Evolutionary conservation across 306 rosid species (phyloP), one percentile per base, ranked within the genome.

Genomic region (Quercus glauca): DNA sequence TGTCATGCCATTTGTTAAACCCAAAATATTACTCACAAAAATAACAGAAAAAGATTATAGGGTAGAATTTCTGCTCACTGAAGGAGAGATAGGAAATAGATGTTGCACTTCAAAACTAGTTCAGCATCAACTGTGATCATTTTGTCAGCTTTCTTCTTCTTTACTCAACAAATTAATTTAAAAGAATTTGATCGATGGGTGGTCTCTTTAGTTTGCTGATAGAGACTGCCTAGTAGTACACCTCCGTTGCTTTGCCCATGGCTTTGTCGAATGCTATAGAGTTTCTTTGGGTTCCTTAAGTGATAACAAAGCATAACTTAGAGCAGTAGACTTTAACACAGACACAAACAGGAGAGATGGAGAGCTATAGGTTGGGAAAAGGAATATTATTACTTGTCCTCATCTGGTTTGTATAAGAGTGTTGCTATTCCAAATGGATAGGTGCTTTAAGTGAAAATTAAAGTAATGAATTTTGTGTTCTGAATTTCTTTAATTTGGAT

Each of bases 151-250:
- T 29, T 33, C 59, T 18, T 69, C 69, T 69, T 43, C 75, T 64
- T 26, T 26, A 12, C 13, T 18, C 5, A 11, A 18, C 55, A 64
- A 26, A 51, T 9, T 55, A 37, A 49, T 49, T 49, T 17, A 17
- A 37, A 13, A 45, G 41, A 72, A 56, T 73, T 78, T 71, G 59
- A 56, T 79, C 52, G 17, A 55, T 55, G 74, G 71, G 59, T 19
- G 59, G 37, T 1, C 69, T n/a, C 76, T 80, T 74, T 76, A 55
- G 18, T 69, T 78, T 49, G 74, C 31, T 79, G 49, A 74, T 70
- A 55, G 21, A 15, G 20, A 12, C 43, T 64, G 28, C 41, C 41
- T 28, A 26, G 69, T 25, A 73, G 33, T 37, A 61, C 72, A 53
- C 55, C 63, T 55, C 81, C 72, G 45, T 55, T 71, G 51, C 65